Evolutionary conservation across 2,329 filamentous ascomycete genomes (phyloP).

Genomic region (Reticulascus tulasneorum): DNA sequence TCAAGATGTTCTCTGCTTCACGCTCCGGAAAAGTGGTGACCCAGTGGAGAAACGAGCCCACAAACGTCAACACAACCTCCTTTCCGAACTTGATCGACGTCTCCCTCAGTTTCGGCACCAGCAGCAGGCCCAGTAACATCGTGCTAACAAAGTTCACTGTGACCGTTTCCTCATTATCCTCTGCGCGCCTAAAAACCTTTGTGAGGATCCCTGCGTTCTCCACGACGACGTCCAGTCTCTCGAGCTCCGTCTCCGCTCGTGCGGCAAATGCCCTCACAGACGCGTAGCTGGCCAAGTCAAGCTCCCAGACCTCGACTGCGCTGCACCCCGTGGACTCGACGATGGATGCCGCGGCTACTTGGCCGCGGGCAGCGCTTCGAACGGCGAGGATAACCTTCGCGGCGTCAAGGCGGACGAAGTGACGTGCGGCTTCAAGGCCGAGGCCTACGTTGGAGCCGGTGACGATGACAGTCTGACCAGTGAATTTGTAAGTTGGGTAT

Average conservation of each 20-base stretch:
- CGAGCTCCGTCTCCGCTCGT: slow-evolving; percentile 23
- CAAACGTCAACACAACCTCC: not conserved
- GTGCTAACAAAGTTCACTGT: slow-evolving; percentile 43
- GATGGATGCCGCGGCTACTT: slow-evolving; percentile 31
- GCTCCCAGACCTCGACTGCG: slow-evolving; percentile 33
- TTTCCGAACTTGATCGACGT: slow-evolving; percentile 25
- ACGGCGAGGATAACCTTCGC: slow-evolving; percentile 36
- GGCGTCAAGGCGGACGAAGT: slow-evolving; percentile 22
- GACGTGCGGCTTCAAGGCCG: slow-evolving; percentile 1
- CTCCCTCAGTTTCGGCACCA: slow-evolving; percentile 36
- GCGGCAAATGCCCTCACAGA: slow-evolving; percentile 30
- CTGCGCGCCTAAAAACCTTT: slow-evolving; percentile 15
- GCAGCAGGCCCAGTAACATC: slow-evolving; percentile 35
- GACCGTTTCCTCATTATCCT: slow-evolving; percentile 37
- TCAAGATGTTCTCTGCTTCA: slow-evolving; percentile 23
- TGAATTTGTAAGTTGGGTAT: not conserved
- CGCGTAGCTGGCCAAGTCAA: slow-evolving; percentile 37
- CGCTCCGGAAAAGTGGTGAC: slow-evolving; percentile 26
- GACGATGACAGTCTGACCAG: slow-evolving; percentile 6
- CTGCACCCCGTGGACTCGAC: slow-evolving; percentile 20
- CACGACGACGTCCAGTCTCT: slow-evolving; percentile 33
- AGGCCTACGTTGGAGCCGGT: slow-evolving; percentile 7
- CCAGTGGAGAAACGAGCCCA: not conserved
- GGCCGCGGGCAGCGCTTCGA: slow-evolving; percentile 32
- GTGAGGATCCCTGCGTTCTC: slow-evolving; percentile 26